Evolutionary conservation across 2,329 filamentous ascomycete genomes (phyloP), one percentile per base, ranked within the genome.

Genomic region (Exserohilum turcica): DNA sequence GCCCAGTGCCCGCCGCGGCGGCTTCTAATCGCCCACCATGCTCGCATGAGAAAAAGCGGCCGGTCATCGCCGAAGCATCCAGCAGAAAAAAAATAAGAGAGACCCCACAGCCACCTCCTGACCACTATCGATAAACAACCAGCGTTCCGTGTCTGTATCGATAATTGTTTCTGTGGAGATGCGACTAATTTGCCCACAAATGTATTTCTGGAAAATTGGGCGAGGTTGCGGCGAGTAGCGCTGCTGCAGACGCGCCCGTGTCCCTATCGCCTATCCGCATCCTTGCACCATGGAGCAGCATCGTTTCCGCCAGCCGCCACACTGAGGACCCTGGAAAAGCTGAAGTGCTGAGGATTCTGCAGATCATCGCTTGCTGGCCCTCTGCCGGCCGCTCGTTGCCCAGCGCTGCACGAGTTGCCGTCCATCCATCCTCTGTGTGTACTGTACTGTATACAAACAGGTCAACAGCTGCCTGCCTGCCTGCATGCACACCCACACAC

Each of bases 91-190:
- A 24, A 7, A 24, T 7, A n/a, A n/a, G n/a, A n/a, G n/a, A n/a
- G n/a, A n/a, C 44, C 19, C 37, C 50, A 57, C 56, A 58, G 60
- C 58, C 62, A 63, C 59, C 60, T 65, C 62, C 63, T 63, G 58
- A 51, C 35, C 52, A 46, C 54, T 47, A 49, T 49, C 40, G 39
- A 54, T 45, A 43, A 36, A 32, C 9, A 15, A 27, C 9, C 38
- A 43, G 32, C 32, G 38, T 43, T 43, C 43, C 45, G 42, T 27
- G 31, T 39, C 19, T 43, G 38, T 29, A 46, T 51, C 40, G 37
- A 51, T 52, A 59, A 59, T 32, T 49, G 48, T 43, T 54, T 44
- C 54, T 52, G 60, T 65, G 62, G 63, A 52, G 43, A 52, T 51
- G 50, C 42, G 21, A 19, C 43, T 31, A 21, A 47, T 47, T 43